These are phyloP conservation scores for Limnanthes douglasii DNA, from an alignment of 345 rosid species.

Conservation along the genomic window DNA sequence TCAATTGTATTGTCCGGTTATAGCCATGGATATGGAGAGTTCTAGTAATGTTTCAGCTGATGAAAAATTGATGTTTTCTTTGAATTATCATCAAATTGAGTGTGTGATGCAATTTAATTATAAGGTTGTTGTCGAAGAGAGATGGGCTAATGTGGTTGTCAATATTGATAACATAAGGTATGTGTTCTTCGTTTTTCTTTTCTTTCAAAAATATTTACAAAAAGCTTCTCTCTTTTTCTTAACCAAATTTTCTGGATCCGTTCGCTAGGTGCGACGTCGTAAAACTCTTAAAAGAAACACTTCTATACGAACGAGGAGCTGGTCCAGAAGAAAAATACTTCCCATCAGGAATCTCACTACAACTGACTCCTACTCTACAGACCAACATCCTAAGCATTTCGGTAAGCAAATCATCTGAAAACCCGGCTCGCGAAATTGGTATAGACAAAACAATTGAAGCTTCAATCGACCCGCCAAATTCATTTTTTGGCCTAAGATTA, in stretches of 20 bases:
- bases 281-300: slow-evolving; percentile 32
- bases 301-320: slow-evolving; percentile 49
- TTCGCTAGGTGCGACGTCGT: slow-evolving; percentile 62
- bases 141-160: slow-evolving; percentile 42
- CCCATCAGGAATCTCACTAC: slow-evolving; percentile 62
- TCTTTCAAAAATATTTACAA: slow-evolving; percentile 1
- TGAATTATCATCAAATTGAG: slow-evolving; percentile 77
- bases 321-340: slow-evolving; percentile 68
- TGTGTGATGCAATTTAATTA: slow-evolving; percentile 71
- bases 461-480: slow-evolving; percentile 52
- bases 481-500: slow-evolving; percentile 44
- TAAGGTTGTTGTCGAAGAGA: slow-evolving; percentile 32
- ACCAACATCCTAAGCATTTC: slow-evolving; percentile 61
- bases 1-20: slow-evolving; percentile 62
- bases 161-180: slow-evolving; percentile 79
- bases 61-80: slow-evolving; percentile 57
- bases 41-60: slow-evolving; percentile 29
- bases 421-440: slow-evolving; percentile 34
- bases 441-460: slow-evolving; percentile 35
- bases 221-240: neutral
- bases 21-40: slow-evolving; percentile 58
- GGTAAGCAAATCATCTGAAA: slow-evolving; percentile 58
- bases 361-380: slow-evolving; percentile 53
- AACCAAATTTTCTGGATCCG: neutral
- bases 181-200: neutral